Conservation (phyloP, 2,329 filamentous ascomycete species). For the Albifimbria verrucaria region DNA sequence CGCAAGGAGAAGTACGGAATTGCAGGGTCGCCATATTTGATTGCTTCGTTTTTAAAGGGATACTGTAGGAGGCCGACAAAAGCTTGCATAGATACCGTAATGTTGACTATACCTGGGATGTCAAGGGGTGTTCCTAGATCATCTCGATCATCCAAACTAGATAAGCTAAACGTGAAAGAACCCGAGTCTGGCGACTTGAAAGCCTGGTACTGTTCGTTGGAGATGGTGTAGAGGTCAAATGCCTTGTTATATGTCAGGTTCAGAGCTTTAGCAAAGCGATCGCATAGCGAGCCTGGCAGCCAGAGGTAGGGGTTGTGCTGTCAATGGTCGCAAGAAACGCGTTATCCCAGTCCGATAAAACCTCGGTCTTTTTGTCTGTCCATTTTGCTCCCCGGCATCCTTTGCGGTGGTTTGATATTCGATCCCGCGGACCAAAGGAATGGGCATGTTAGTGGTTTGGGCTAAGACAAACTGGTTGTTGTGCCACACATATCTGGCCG, state of each 20-base stretch:
- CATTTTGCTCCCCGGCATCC: constrained; percentile 31
- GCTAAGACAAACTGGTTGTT: constrained; percentile 56
- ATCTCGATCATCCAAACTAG: constrained; percentile 51
- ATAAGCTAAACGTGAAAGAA: constrained; percentile 56
- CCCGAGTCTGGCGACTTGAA: constrained; percentile 43
- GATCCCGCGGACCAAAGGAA: constrained; percentile 59
- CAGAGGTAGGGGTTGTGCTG: constrained; percentile 63
- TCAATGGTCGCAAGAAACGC: constrained; percentile 56
- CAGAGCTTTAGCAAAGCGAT: constrained; percentile 60
- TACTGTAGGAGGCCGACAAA: constrained; percentile 49
- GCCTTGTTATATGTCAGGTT: constrained; percentile 63
- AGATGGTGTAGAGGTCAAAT: constrained; percentile 62
- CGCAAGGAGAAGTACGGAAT: constrained; percentile 65
- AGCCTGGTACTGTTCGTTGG: constrained; percentile 49
- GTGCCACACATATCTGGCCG: constrained; percentile 58
- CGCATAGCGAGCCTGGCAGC: constrained; percentile 58
- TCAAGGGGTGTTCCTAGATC: constrained; percentile 47
- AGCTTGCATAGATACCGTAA: constrained; percentile 49
- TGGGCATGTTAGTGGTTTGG: constrained; percentile 51
- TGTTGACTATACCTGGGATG: constrained; percentile 51
- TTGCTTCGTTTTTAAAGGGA: constrained; percentile 41
- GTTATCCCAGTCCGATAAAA: constrained; percentile 42
- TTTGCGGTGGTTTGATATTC: constrained; percentile 32
- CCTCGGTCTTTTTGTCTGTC: constrained; percentile 28
- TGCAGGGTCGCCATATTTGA: constrained; percentile 40